Base-by-base conservation (phyloP, 768 basidiomycete genomes). In the Boletus rubropictus region DNA sequence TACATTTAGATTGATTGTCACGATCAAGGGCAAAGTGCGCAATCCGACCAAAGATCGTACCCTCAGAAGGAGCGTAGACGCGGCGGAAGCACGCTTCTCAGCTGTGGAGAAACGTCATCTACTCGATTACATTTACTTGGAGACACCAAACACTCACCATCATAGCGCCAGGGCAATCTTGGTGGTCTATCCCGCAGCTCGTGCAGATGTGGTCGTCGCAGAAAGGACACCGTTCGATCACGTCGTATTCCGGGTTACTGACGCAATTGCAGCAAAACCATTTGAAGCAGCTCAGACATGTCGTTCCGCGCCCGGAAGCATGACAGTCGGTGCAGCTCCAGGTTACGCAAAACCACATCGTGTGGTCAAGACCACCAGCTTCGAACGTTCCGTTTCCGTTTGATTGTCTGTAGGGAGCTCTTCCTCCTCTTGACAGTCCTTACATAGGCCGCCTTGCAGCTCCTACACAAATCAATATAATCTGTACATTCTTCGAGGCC, bases 361-460 rank as follows among this genome's bases (percentile, higher is more conserved):
- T 1, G 7, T n/a, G 18, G n/a, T 4, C 3, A 60, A 31, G n/a
- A 15, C 20, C 1, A 57, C 36, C 17, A 11, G 20, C 1, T 28
- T 41, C 20, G 46, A 35, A 7, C 3, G 46, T 0, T 22, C 35
- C 0, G 12, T 5, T 12, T 3, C 3, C 6, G 6, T 15, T n/a
- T 24, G 29, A 5, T 4, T n/a, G 3, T 38, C 40, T 7, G 28
- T 46, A 0, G 58, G 54, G 12, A 42, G 38, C 5, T 18, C 29
- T 5, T 48, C 58, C 7, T 56, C 46, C 7, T 60, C 58, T 38
- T 42, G 35, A 17, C 58, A 57, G 38, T 25, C 14, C 0, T 27
- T 17, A n/a, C 48, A 57, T 20, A 38, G 32, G 18, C 36, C 1
- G 46, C 51, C 8, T 27, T 44, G 51, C 57, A 59, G 17, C 38